Evolutionary conservation across 164 flowering plant species (phyloP).

Genomic region (Taxillus chinensis): DNA sequence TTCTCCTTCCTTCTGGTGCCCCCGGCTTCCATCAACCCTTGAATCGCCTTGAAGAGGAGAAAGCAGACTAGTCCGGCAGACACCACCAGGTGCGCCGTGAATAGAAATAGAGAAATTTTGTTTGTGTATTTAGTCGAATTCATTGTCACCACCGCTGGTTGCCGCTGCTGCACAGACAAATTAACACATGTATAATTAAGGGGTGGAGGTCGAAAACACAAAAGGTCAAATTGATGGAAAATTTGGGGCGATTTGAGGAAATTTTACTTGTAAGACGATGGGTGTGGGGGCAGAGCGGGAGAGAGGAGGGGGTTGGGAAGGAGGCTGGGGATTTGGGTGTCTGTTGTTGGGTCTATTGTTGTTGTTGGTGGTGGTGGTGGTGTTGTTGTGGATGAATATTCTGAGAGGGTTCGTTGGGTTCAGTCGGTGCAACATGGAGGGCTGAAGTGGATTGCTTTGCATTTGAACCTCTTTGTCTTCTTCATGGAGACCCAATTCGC

Average conservation of each 20-base stretch:
- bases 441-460: conserved; percentile 7
- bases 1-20: conserved; percentile 28
- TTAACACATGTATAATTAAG: no score
- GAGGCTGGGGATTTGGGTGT: conserved; percentile 21
- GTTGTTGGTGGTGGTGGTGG: no score
- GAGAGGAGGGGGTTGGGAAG: conserved; percentile 15
- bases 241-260: no score
- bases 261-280: no score
- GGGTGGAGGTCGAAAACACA: no score
- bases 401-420: conserved; percentile 60
- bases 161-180: conserved; percentile 3
- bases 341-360: no score
- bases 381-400: conserved; percentile 25
- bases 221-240: no score
- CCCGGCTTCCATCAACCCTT: conserved; percentile 36
- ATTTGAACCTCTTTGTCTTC: conserved; percentile 4
- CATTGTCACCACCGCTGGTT: conserved; percentile 37
- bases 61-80: conserved; percentile 49
- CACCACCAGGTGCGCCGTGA: conserved; percentile 43
- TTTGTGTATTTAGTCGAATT: conserved; percentile 65
- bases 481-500: conserved; percentile 14
- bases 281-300: conserved; percentile 38
- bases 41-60: conserved; percentile 52
- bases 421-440: conserved; percentile 34
- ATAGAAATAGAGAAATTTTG: conserved; percentile 51